phyloP scores from a whole-genome alignment of 2,329 filamentous ascomycete genomes.

The Chaetomium sp. region DNA sequence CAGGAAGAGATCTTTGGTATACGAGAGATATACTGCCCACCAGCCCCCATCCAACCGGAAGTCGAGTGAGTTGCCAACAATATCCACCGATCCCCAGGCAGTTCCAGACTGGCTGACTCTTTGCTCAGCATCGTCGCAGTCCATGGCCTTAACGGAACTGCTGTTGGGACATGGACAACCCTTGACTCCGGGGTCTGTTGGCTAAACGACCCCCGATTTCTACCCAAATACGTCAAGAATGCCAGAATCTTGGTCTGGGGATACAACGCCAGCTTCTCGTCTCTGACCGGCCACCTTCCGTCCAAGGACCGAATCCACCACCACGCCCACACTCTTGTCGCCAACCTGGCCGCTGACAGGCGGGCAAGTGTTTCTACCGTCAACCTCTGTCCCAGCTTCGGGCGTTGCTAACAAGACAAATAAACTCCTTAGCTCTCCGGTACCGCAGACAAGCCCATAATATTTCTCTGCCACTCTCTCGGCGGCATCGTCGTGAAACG shows the following conservation, averaged over 20 bases:
- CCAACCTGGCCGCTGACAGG: constrained; percentile 1
- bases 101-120: too few species aligned
- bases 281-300: neutral
- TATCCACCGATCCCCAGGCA: too few species aligned
- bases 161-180: constrained; percentile 6
- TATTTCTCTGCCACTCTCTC: constrained; percentile 9
- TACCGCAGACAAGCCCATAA: constrained; percentile 12
- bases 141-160: constrained; percentile 3
- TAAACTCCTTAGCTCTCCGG: neutral
- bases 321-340: constrained; percentile 8
- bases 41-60: neutral
- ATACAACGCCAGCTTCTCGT: constrained; percentile 12
- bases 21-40: constrained; percentile 1
- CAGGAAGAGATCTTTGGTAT: neutral
- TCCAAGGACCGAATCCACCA: constrained; percentile 7
- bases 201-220: neutral
- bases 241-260: constrained; percentile 8
- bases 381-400: neutral
- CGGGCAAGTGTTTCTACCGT: neutral
- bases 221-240: neutral
- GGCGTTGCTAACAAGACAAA: neutral
- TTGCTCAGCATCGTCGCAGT: constrained; percentile 1
- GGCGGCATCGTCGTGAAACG: constrained; percentile 12
- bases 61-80: constrained; percentile 2
- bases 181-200: neutral